These are phyloP conservation scores for Miscanthus sacchariflorus DNA, from an alignment of 202 grass and related monocot species.

Conservation along the genomic window DNA sequence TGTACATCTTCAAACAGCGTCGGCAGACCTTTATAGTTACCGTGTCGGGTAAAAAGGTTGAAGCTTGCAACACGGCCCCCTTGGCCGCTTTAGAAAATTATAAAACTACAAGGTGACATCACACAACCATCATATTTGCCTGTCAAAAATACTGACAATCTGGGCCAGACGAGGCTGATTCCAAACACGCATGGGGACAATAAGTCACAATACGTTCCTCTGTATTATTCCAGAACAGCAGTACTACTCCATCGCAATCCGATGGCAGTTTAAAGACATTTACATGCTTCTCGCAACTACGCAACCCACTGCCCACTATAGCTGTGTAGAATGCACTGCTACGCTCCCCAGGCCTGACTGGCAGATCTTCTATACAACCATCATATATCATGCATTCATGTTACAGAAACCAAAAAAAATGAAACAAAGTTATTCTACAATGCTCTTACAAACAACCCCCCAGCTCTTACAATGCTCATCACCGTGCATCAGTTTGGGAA, in stretches of 20 bases:
- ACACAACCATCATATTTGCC: background rate
- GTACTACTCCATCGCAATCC: conserved; percentile 1
- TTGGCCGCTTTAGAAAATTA: no score
- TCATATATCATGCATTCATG: conserved; percentile 45
- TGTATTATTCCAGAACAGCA: background rate
- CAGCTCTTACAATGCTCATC: background rate
- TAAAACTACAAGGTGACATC: no score
- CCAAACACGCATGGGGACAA: background rate
- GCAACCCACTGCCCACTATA: conserved; percentile 26
- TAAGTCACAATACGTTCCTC: no score
- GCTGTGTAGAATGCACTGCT: conserved; percentile 11
- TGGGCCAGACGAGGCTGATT: background rate
- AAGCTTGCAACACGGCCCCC: no score
- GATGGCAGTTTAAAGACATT: conserved; percentile 12
- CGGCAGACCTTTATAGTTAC: no score
- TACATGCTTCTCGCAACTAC: conserved; percentile 37
- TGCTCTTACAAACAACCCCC: conserved; percentile 43
- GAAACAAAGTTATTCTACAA: conserved; percentile 49
- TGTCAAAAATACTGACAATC: background rate
- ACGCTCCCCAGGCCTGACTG: background rate
- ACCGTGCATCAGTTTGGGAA: conserved; percentile 38
- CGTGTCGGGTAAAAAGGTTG: no score
- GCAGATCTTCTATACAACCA: conserved; percentile 50
- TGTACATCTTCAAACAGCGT: no score
- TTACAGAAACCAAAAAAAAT: conserved; percentile 40